Evolutionary conservation across 2,329 filamentous ascomycete genomes (phyloP).

Genomic region (Lachnellula suecica): DNA sequence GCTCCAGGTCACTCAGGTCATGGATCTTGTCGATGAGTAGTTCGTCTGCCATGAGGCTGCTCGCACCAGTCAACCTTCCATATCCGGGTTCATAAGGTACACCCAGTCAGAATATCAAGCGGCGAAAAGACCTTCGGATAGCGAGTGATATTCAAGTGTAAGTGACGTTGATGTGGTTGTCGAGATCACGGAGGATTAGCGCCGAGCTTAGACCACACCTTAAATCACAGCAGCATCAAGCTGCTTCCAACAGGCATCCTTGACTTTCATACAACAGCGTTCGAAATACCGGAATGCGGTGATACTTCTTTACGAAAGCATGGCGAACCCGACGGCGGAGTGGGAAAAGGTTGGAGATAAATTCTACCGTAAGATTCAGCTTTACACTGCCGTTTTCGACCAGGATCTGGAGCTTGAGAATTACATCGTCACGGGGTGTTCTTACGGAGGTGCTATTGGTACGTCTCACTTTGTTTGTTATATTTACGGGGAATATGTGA

Average conservation of each 20-base stretch:
- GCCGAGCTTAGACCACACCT: slow-evolving; percentile 29
- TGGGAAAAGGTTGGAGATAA: slow-evolving; percentile 93
- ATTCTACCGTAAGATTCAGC: slow-evolving; percentile 92
- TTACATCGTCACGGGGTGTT: slow-evolving; percentile 87
- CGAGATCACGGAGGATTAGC: slow-evolving; percentile 19
- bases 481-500: background rate
- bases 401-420: slow-evolving; percentile 92
- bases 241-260: background rate
- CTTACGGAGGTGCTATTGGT: slow-evolving; percentile 93
- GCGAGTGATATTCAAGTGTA: background rate
- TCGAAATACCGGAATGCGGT: slow-evolving; percentile 17
- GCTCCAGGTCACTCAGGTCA: slow-evolving; percentile 80
- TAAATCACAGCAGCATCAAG: slow-evolving; percentile 12
- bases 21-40: slow-evolving; percentile 69
- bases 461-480: slow-evolving; percentile 35
- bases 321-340: slow-evolving; percentile 55
- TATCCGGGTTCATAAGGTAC: background rate
- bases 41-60: slow-evolving; percentile 57
- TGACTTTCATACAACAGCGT: background rate
- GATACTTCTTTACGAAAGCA: slow-evolving; percentile 11
- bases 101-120: background rate
- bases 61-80: slow-evolving; percentile 17
- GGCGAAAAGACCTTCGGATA: background rate
- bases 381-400: slow-evolving; percentile 93
- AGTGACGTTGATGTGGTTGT: background rate